Conservation (phyloP, 768 basidiomycete species). For the Lactarius tabidus region DNA sequence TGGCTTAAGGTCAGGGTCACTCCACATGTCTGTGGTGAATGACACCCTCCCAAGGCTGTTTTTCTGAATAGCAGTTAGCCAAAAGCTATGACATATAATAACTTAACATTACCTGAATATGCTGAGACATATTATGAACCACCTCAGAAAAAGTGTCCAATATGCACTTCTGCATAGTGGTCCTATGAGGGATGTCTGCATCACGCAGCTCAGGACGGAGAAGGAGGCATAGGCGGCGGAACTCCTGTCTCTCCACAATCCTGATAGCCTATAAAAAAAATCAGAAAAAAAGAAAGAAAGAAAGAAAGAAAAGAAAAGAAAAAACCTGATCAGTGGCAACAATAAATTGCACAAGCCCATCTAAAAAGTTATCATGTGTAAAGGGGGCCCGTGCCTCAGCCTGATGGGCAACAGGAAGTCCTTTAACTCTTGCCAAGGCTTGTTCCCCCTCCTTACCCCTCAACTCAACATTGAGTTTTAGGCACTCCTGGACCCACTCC, state of each 20-base stretch:
- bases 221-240: background rate
- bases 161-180: background rate
- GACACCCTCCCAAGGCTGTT: background rate
- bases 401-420: background rate
- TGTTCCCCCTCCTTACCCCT: background rate
- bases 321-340: background rate
- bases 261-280: background rate
- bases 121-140: background rate
- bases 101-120: slow-evolving; percentile 1
- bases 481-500: background rate
- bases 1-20: background rate
- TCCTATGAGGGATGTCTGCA: background rate
- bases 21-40: slow-evolving; percentile 7
- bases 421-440: background rate
- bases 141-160: background rate
- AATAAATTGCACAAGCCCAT: background rate
- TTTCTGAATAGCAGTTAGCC: background rate
- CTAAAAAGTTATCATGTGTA: background rate
- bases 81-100: background rate
- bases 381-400: background rate
- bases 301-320: background rate
- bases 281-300: background rate
- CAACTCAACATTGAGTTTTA: background rate
- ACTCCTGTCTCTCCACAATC: background rate
- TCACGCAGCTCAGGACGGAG: background rate